Percentiles rank a stretch among this genome's conserved stretches.
These are phyloP conservation scores for Chaetomiaceae sp. DNA, from an alignment of 2,329 filamentous ascomycete species.

Conservation along the genomic window DNA sequence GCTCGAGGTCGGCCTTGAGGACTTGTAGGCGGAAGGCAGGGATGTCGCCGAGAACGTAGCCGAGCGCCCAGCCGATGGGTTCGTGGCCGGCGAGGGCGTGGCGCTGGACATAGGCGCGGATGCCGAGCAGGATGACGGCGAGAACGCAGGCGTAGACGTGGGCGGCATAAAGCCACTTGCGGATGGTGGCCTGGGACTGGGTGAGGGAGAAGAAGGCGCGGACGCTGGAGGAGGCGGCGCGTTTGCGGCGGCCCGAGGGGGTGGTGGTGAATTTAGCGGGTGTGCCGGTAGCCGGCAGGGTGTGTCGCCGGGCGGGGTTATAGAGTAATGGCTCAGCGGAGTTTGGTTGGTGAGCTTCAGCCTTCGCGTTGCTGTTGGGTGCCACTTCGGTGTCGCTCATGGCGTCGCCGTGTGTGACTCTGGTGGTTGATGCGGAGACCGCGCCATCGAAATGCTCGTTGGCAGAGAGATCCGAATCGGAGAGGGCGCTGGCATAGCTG, in stretches of 20 bases:
- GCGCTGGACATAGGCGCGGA: constrained; percentile 62
- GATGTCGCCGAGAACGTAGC: constrained; percentile 80
- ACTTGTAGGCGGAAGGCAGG: constrained; percentile 65
- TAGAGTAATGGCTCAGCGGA: constrained; percentile 6
- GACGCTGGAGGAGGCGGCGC: constrained; percentile 56
- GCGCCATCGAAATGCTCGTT: constrained; percentile 15
- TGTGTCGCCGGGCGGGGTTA: constrained; percentile 39
- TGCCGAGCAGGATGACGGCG: constrained; percentile 59
- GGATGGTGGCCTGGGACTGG: constrained; percentile 63
- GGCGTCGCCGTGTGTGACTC: constrained; percentile 1
- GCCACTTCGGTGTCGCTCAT: constrained; percentile 14
- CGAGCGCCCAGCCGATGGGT: constrained; percentile 85
- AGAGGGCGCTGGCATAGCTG: constrained; percentile 27
- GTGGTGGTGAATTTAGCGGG: constrained; percentile 45
- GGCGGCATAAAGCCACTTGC: constrained; percentile 78
- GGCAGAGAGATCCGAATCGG: constrained; percentile 25
- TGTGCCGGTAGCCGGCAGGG: constrained; percentile 41
- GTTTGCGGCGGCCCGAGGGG: constrained; percentile 59
- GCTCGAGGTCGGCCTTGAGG: constrained; percentile 59
- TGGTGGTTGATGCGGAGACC: neutral
- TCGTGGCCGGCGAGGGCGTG: constrained; percentile 67
- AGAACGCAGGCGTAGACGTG: constrained; percentile 69
- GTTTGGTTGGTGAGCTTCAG: constrained; percentile 5
- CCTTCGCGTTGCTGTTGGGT: neutral
- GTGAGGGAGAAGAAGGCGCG: constrained; percentile 77